Conservation (phyloP, 2,329 filamentous ascomycete species). For the Neonectria magnoliae region DNA sequence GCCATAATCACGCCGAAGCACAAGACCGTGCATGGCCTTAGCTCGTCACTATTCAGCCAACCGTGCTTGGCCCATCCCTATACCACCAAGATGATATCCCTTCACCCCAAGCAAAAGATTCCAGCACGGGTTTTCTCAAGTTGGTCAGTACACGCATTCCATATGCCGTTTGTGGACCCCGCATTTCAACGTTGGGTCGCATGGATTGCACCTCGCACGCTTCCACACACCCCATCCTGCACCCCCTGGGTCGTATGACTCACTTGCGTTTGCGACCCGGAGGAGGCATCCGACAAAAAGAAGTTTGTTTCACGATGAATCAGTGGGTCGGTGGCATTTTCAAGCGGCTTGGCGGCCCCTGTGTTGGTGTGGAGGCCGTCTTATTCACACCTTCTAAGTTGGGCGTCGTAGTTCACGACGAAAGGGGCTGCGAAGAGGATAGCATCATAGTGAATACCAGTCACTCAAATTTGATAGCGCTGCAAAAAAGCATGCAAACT, state of each 20-base stretch:
- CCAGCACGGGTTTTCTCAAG: constrained; percentile 4
- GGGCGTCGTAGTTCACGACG: constrained; percentile 11
- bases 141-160: constrained; percentile 10
- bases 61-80: constrained; percentile 26
- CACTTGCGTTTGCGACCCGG: constrained; percentile 21
- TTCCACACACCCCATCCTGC: constrained; percentile 11
- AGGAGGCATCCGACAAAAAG: constrained; percentile 31
- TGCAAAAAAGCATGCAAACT: constrained; percentile 29
- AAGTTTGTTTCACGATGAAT: constrained; percentile 34
- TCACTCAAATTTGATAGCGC: constrained; percentile 22
- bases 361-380: constrained; percentile 21
- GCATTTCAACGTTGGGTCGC: constrained; percentile 27
- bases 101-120: constrained; percentile 16
- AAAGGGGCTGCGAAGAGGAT: not conserved
- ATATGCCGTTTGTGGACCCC: constrained; percentile 21
- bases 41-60: constrained; percentile 24
- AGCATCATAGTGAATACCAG: constrained; percentile 23
- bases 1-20: constrained; percentile 40
- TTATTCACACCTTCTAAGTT: constrained; percentile 11
- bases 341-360: constrained; percentile 25
- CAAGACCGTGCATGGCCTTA: constrained; percentile 37
- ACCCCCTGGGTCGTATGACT: constrained; percentile 34
- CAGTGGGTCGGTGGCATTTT: constrained; percentile 7
- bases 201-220: constrained; percentile 25
- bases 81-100: constrained; percentile 11